Conservation (phyloP, 345 rosid species). For the Populus pruinosa region DNA sequence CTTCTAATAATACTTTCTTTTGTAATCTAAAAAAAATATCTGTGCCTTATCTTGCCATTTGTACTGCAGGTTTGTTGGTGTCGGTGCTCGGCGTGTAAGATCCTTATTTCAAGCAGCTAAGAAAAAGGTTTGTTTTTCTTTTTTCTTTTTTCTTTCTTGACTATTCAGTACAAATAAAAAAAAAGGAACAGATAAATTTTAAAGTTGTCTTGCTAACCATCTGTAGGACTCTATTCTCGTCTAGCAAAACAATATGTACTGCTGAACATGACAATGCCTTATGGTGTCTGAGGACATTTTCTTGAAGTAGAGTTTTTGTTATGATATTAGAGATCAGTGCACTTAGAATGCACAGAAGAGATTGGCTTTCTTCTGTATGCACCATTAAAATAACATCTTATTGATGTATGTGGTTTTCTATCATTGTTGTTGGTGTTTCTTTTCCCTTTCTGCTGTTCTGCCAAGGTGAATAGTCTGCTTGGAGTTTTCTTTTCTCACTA, state of each 20-base stretch:
- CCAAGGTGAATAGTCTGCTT: background rate
- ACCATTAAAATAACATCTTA: too few relatives aligned
- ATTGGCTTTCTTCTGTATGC: background rate
- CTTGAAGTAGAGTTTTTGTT: background rate
- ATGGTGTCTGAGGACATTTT: background rate
- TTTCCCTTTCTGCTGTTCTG: background rate
- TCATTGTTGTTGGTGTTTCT: background rate
- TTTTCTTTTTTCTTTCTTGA: background rate
- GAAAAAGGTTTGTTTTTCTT: constrained; percentile 58
- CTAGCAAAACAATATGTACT: background rate
- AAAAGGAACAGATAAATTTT: background rate
- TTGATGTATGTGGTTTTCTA: too few relatives aligned
- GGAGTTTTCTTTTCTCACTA: background rate
- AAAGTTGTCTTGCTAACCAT: background rate
- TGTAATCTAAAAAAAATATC: too few relatives aligned
- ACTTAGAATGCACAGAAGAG: background rate
- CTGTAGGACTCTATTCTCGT: background rate
- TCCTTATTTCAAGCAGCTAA: constrained; percentile 97
- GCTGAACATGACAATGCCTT: background rate
- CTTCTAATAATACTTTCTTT: background rate
- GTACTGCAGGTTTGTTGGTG: constrained; percentile 91
- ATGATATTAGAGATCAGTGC: background rate
- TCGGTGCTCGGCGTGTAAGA: constrained; percentile 95
- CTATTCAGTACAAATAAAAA: background rate
- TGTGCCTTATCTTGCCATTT: constrained; percentile 14